Evolutionary conservation across 2,329 filamentous ascomycete genomes (phyloP).

Genomic region (Venturia aucupariae): DNA sequence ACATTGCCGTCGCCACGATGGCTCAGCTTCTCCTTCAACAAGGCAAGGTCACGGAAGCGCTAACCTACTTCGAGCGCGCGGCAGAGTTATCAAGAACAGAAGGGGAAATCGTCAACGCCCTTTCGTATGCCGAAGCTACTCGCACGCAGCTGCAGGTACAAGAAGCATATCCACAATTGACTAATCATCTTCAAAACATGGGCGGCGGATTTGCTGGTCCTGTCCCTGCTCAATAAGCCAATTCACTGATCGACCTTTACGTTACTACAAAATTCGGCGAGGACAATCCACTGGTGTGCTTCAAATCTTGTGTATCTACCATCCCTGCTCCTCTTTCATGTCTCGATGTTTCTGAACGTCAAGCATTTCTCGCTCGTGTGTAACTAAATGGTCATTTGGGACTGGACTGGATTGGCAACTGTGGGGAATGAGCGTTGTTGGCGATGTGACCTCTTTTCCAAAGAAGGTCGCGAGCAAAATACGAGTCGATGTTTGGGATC

Average conservation of each 20-base stretch:
- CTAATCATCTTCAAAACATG: slow-evolving; percentile 38
- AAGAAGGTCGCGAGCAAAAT: background rate
- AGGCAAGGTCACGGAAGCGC: slow-evolving; percentile 89
- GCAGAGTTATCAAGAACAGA: slow-evolving; percentile 91
- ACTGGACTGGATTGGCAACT: background rate
- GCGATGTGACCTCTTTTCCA: background rate
- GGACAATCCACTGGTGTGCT: background rate
- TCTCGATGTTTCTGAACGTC: background rate
- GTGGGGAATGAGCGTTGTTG: background rate
- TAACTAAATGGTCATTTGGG: background rate
- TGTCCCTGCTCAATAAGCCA: background rate
- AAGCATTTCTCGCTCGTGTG: background rate
- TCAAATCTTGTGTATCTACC: slow-evolving; percentile 3
- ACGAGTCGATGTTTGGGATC: background rate
- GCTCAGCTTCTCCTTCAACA: slow-evolving; percentile 94
- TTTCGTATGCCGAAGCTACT: slow-evolving; percentile 95
- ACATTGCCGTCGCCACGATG: slow-evolving; percentile 98
- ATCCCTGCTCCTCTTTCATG: slow-evolving; percentile 4
- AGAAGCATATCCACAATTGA: slow-evolving; percentile 45
- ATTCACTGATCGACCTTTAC: background rate
- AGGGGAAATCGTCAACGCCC: slow-evolving; percentile 88
- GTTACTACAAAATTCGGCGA: background rate
- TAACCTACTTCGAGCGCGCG: slow-evolving; percentile 94
- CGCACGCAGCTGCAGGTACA: slow-evolving; percentile 69
- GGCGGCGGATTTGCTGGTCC: slow-evolving; percentile 20